A percentile compares a stretch with the other conserved stretches of the same genome.
phyloP scores from a whole-genome alignment of 2,329 filamentous ascomycete genomes.

The Fusarium floridanum region DNA sequence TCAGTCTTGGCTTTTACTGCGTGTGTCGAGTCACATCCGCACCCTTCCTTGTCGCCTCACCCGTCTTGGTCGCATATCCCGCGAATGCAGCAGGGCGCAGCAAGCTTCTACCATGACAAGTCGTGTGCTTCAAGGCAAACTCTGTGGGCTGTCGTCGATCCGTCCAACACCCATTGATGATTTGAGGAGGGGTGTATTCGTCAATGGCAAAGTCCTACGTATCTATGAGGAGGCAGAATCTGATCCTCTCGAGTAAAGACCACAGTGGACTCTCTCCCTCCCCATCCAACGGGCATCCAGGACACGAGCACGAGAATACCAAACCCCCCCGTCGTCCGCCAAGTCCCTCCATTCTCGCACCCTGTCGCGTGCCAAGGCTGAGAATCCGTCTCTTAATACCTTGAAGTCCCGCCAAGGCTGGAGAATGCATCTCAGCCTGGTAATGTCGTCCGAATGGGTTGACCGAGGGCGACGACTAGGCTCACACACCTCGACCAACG shows the following conservation, averaged over 20 bases:
- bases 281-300: slow-evolving; percentile 36
- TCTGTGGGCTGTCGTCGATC: not conserved
- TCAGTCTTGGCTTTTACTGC: not conserved
- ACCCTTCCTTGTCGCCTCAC: slow-evolving; percentile 1
- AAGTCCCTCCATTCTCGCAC: slow-evolving; percentile 16
- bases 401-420: slow-evolving; percentile 22
- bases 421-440: slow-evolving; percentile 16
- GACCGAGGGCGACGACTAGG: slow-evolving; percentile 20
- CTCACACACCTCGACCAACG: not conserved
- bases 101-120: not conserved
- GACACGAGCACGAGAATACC: slow-evolving; percentile 26
- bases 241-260: not conserved
- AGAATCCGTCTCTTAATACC: not conserved
- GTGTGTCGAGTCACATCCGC: not conserved
- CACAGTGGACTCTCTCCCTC: not conserved
- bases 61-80: slow-evolving; percentile 2
- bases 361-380: slow-evolving; percentile 13
- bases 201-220: not conserved
- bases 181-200: no score
- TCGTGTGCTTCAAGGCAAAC: slow-evolving; percentile 7
- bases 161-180: no score
- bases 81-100: slow-evolving; percentile 3
- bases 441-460: slow-evolving; percentile 28
- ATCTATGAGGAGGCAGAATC: not conserved
- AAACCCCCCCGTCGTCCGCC: slow-evolving; percentile 26